Evolutionary conservation across 306 rosid genomes (phyloP).

Genomic region (Purshia tridentata): DNA sequence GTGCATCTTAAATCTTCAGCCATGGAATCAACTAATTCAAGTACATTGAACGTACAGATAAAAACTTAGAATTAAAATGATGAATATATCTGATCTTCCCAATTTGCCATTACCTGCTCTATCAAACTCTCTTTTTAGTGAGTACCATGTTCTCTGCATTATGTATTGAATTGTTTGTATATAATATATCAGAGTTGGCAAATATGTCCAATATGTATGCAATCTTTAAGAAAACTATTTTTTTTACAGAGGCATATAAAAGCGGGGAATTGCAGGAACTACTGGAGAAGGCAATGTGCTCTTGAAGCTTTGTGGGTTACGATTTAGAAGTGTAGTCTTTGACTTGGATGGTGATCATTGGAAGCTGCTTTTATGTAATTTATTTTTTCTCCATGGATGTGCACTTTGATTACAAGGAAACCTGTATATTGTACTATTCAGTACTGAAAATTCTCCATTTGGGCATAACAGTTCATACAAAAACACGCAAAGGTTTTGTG

Average conservation of each 20-base stretch:
- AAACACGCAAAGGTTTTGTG: background rate
- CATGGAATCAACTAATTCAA: background rate
- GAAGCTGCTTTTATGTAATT: conserved; percentile 17
- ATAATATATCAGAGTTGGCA: background rate
- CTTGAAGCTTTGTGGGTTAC: conserved; percentile 39
- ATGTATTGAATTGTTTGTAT: background rate
- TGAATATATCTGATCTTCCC: background rate
- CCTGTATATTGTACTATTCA: conserved; percentile 3
- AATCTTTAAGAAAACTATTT: background rate
- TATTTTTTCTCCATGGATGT: conserved; percentile 5
- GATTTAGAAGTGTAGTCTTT: background rate
- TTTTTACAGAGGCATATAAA: conserved; percentile 73
- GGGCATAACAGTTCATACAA: background rate
- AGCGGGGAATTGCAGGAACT: conserved; percentile 78
- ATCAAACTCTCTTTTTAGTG: background rate
- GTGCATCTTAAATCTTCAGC: background rate
- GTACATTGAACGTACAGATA: background rate
- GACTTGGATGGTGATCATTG: background rate
- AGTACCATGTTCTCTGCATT: background rate
- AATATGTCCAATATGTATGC: background rate
- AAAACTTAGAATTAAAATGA: background rate
- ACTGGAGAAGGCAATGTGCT: conserved; percentile 83
- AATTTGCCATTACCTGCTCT: no score
- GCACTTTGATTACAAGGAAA: conserved; percentile 10
- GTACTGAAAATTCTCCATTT: background rate